Conservation (phyloP, 2,329 filamentous ascomycete species). For the Aspergillus fischeri region DNA sequence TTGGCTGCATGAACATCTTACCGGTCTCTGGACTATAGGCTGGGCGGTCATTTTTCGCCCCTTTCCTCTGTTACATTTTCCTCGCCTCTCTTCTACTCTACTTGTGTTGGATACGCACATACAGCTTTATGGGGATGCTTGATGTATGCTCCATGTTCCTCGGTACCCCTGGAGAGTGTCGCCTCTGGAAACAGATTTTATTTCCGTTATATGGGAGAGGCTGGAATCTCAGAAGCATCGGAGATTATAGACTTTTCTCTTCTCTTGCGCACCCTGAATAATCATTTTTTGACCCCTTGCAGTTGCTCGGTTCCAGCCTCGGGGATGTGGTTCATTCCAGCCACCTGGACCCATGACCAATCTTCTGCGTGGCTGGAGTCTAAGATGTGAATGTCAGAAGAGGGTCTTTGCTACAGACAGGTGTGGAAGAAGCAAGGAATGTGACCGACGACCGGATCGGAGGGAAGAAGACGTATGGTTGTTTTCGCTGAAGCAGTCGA, state of each 20-base stretch:
- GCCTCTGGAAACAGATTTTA: background rate
- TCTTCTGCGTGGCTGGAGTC: background rate
- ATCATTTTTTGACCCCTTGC: background rate
- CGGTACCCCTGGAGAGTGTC: background rate
- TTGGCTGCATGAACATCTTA: slow-evolving; percentile 11
- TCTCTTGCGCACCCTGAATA: background rate
- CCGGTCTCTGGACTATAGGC: slow-evolving; percentile 7
- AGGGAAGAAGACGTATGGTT: slow-evolving; percentile 1
- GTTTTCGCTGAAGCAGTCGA: slow-evolving; percentile 24
- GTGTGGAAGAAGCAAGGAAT: background rate
- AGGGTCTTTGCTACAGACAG: background rate
- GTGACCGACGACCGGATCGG: background rate
- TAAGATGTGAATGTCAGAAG: background rate
- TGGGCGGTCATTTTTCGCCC: slow-evolving; percentile 3
- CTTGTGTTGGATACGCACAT: slow-evolving; percentile 10
- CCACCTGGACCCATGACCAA: background rate
- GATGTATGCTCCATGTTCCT: slow-evolving; percentile 18
- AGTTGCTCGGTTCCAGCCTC: background rate
- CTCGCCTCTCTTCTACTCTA: slow-evolving; percentile 3
- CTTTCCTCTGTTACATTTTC: slow-evolving; percentile 3
- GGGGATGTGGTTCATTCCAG: background rate
- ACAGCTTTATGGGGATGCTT: slow-evolving; percentile 14
- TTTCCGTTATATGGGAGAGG: background rate
- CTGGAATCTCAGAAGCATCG: background rate
- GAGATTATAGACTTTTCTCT: background rate